Base-by-base conservation (phyloP, 2,329 filamentous ascomycete genomes). In the Leptographium wingfieldii region DNA sequence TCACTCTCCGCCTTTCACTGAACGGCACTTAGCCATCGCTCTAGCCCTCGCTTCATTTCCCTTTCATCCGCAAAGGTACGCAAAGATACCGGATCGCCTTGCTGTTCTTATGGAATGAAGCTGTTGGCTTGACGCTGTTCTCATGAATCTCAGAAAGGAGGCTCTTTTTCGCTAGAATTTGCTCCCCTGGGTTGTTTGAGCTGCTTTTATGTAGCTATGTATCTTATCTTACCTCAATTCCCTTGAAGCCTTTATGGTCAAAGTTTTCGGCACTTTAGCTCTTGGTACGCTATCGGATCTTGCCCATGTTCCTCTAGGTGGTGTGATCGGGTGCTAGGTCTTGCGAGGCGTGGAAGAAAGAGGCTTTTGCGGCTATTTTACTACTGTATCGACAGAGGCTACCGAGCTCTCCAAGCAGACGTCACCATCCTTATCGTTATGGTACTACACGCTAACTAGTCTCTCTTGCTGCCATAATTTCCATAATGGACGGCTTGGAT, bases 241-340 rank as follows among this genome's bases (percentile, higher is more conserved):
- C 92, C 92, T 0, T 71, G 92, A 92, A 2, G 97, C 92, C 0
- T 96, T 96, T 67, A 73, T 76, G 0, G 90, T 87, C 33, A 97
- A 97, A 67, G 76, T 95, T 5, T 70, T 86, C 16, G 92, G 92
- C 5, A 91, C 89, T 0, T 80, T 80, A 0, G 72, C 96, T 19
- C 71, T 95, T 56, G 91, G 83, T 16, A 85, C 90, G 79, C 81
- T 84, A 35, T 95, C 82, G 75, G 88, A 95, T 68, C 73, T 96
- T 57, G 88, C 90, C 64, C 90, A 90, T 67, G 79, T 78, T 0
- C 80, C 77, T 0, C 64, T 77, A 1, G 76, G 75, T 5, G 80
- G 80, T 1, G 69, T 80, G 1, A 67, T 84, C 0, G 84, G 83
- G 0, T 92, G 83, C 65, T 80, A 84, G 70, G 76, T 84, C 2